Evolutionary conservation across 495 filamentous ascomycete genomes (phyloP).

Genomic region (Penicillium ucsense): DNA sequence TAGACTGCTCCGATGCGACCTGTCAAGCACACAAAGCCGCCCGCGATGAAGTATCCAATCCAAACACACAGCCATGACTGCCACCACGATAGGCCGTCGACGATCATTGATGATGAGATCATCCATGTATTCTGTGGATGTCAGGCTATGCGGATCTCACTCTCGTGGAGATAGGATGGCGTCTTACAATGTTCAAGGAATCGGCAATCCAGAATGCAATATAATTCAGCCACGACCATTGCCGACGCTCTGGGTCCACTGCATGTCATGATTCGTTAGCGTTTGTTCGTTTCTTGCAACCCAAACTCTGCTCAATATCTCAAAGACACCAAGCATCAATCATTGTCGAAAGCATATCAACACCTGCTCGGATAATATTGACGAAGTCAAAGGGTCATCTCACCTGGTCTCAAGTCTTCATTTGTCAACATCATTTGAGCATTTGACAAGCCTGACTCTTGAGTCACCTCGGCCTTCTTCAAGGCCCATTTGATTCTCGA

Average conservation of each 20-base stretch:
- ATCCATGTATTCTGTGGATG: slow-evolving; percentile 80
- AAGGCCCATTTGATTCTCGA: slow-evolving; percentile 21
- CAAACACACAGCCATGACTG: slow-evolving; percentile 86
- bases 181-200: slow-evolving; percentile 77
- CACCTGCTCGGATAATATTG: too few relatives aligned
- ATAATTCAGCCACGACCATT: slow-evolving; percentile 86
- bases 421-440: slow-evolving; percentile 88
- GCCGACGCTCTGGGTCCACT: slow-evolving; percentile 73
- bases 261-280: slow-evolving; percentile 6
- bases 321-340: too few relatives aligned
- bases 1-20: slow-evolving; percentile 87
- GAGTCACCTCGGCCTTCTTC: slow-evolving; percentile 56
- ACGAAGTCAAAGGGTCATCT: slow-evolving; percentile 4
- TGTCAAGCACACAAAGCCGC: slow-evolving; percentile 62
- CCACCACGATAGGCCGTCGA: slow-evolving; percentile 82
- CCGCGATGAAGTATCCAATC: slow-evolving; percentile 74
- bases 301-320: too few relatives aligned
- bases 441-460: slow-evolving; percentile 70
- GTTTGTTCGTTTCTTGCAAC: not conserved
- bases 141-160: slow-evolving; percentile 4
- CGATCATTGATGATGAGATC: slow-evolving; percentile 80
- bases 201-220: slow-evolving; percentile 90
- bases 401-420: slow-evolving; percentile 76
- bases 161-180: not conserved
- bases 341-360: too few relatives aligned